Base-by-base conservation (phyloP, 257 asterid genomes). In the Ocimum tenuiflorum region DNA sequence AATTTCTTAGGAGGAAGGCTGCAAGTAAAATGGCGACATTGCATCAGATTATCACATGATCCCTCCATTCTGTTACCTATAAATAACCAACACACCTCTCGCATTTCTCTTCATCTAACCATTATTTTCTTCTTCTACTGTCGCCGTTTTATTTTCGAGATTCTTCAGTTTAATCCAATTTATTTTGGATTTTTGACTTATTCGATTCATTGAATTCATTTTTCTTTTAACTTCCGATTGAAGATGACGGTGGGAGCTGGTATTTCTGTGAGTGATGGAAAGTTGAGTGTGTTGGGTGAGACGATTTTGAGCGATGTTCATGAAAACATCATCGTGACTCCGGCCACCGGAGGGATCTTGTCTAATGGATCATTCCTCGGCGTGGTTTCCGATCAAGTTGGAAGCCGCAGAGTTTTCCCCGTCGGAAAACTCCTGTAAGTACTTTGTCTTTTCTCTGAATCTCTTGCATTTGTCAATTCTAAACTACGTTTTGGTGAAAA, bases 311-410 rank as follows among this genome's bases (percentile, higher is more conserved):
- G 67, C 48, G 82, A 85, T 77, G 88, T 91, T 68, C 75, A 65
- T 63, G 81, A 79, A 0, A 86, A 81, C 67, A 67, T 91, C 8
- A 60, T 76, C 49, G 79, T 91, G 8, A 82, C 90, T 12, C 96
- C 94, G 60, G 88, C 95, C 9, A 60, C 77, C 12, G 95, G 95
- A 1, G 94, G 86, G 41, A 56, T 66, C 36, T 58, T 86, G 64
- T 52, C 64, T 7, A 85, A 79, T 67, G 95, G 95, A 10, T 95
- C 96, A 51, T 91, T 91, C 68, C 72, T 91, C 66, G 98, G 98
- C 46, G 91, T 91, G 47, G 75, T 71, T 12, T 86, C 98, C 13
- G 80, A 86, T 71, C 88, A 76, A 60, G 64, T 67, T 68, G 98
- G 91, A 24, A 71, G 94, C 82, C 84, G 94, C 8, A 72, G 77